These are phyloP conservation scores for Naganishia onofrii DNA, from an alignment of 768 basidiomycete genomes.

Conservation along the genomic window DNA sequence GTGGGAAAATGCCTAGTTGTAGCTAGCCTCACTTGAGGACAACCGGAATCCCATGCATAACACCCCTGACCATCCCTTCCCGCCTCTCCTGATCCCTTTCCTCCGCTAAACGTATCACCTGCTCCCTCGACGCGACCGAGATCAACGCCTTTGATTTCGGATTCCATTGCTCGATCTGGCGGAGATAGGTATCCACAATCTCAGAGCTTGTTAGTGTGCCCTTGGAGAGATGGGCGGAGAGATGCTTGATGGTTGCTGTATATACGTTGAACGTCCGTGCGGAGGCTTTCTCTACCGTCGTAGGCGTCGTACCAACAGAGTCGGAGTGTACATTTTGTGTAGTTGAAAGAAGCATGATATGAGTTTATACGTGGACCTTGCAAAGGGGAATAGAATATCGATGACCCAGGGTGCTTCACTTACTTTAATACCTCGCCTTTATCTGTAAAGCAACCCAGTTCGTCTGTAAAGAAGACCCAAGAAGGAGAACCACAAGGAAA, in stretches of 20 bases:
- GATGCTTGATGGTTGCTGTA: background rate
- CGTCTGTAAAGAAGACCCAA: too few species aligned
- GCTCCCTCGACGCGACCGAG: constrained; percentile 31
- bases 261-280: background rate
- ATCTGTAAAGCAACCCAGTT: too few species aligned
- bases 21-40: constrained; percentile 18
- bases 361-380: too few species aligned
- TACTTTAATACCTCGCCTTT: too few species aligned
- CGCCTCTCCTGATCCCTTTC: constrained; percentile 18
- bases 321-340: too few species aligned
- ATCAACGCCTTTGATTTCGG: constrained; percentile 26
- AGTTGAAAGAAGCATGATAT: too few species aligned
- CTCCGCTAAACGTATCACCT: constrained; percentile 25
- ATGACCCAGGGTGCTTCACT: too few species aligned
- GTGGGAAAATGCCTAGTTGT: too few species aligned
- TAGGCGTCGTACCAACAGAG: too few species aligned
- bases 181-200: constrained; percentile 26
- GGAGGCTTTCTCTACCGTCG: too few species aligned
- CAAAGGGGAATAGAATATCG: too few species aligned
- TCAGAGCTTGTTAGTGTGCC: background rate
- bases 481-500: too few species aligned
- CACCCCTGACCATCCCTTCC: background rate
- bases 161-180: constrained; percentile 31
- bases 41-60: constrained; percentile 8
- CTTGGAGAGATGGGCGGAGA: background rate